Conservation (phyloP, 2,329 filamentous ascomycete species). For the Fusarium sp. region DNA sequence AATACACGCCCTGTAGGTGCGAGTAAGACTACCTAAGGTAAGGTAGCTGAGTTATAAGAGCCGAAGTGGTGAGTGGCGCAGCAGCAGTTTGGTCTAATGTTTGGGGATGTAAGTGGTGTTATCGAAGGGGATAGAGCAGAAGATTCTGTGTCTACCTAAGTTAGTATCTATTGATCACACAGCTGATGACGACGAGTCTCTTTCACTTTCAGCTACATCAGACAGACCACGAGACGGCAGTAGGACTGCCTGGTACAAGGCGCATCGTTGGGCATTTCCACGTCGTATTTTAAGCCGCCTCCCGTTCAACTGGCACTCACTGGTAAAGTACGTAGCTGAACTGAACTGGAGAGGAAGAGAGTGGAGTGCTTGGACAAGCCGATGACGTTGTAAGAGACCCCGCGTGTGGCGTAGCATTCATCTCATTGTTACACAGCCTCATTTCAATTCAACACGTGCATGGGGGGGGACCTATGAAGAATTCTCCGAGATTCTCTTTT, state of each 20-base stretch:
- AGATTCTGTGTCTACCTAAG: too few species aligned
- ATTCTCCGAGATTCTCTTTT: background rate
- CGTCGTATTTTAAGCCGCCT: conserved; percentile 7
- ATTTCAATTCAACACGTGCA: background rate
- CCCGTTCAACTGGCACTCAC: background rate
- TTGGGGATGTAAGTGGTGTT: background rate
- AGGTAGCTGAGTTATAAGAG: background rate
- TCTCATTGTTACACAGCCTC: conserved; percentile 24
- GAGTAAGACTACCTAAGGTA: background rate
- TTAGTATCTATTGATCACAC: background rate
- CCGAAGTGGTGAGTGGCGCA: conserved; percentile 8
- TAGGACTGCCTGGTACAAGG: background rate
- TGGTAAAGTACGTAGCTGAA: too few species aligned
- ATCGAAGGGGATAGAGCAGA: background rate
- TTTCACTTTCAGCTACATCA: background rate
- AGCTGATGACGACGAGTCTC: background rate
- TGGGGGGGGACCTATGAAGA: background rate
- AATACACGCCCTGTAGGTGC: background rate
- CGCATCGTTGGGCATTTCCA: conserved; percentile 3
- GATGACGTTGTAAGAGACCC: conserved; percentile 23
- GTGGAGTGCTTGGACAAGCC: background rate
- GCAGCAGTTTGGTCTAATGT: background rate
- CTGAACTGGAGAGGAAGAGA: background rate
- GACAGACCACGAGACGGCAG: background rate
- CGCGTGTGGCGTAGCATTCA: conserved; percentile 27